A percentile compares a stretch with the other conserved stretches of the same genome.
Evolutionary conservation across 345 rosid species (phyloP).

Genomic region (Gossypium herbaceum): DNA sequence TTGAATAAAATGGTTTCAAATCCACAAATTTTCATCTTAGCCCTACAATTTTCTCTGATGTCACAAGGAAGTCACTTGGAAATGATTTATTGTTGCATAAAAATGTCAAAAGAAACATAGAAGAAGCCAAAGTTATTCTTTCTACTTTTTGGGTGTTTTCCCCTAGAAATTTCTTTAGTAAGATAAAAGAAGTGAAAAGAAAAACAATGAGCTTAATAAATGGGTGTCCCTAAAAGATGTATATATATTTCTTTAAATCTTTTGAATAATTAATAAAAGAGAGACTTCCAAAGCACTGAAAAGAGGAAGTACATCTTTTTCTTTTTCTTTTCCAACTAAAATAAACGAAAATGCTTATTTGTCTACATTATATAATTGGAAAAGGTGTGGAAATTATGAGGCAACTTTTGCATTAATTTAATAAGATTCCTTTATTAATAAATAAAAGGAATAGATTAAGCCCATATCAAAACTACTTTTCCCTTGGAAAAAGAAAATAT

Average conservation of each 20-base stretch:
- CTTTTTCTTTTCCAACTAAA: slow-evolving; percentile 31
- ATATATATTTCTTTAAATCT: slow-evolving; percentile 15
- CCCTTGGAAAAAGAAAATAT: slow-evolving; percentile 11
- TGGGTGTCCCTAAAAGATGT: slow-evolving; percentile 6
- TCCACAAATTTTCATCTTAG: too few relatives aligned
- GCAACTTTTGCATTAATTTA: slow-evolving; percentile 33
- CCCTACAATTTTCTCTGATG: too few relatives aligned
- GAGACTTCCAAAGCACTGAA: slow-evolving; percentile 50
- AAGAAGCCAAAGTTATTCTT: too few relatives aligned
- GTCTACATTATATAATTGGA: slow-evolving; percentile 33
- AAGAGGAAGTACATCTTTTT: slow-evolving; percentile 48
- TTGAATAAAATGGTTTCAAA: neutral
- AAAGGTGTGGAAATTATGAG: slow-evolving; percentile 23
- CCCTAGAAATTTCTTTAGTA: neutral
- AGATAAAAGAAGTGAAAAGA: neutral
- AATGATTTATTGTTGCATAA: too few relatives aligned
- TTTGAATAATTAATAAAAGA: slow-evolving; percentile 25
- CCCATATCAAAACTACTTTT: slow-evolving; percentile 32
- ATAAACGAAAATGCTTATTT: slow-evolving; percentile 43
- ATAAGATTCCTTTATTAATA: slow-evolving; percentile 37
- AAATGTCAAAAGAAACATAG: too few relatives aligned
- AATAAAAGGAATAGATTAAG: slow-evolving; percentile 29
- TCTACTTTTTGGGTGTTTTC: neutral
- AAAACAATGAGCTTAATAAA: neutral
- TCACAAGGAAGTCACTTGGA: too few relatives aligned